These are phyloP conservation scores for Mallotus nudiflorus DNA, from an alignment of 345 rosid species.

Conservation along the genomic window DNA sequence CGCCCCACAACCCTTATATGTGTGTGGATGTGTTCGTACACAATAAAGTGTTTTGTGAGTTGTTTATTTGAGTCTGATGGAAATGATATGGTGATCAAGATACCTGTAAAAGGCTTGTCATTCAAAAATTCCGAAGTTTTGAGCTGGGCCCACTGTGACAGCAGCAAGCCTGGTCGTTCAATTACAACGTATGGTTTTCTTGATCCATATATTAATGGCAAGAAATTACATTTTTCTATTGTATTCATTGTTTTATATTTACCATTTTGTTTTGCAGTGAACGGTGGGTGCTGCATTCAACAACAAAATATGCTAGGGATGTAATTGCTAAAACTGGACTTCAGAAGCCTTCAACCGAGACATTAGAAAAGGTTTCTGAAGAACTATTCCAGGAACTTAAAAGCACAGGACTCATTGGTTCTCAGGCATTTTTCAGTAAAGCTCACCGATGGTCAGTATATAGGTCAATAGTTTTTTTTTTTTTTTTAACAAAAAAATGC, in stretches of 20 bases:
- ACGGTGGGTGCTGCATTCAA: conserved; percentile 84
- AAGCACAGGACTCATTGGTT: conserved; percentile 48
- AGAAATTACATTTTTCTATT: background rate
- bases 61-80: conserved; percentile 8
- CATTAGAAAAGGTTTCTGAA: conserved; percentile 52
- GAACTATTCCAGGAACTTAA: conserved; percentile 69
- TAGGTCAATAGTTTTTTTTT: background rate
- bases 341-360: conserved; percentile 57
- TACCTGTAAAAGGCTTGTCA: conserved; percentile 66
- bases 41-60: background rate
- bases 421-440: conserved; percentile 71
- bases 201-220: background rate
- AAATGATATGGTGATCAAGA: conserved; percentile 40
- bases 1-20: background rate
- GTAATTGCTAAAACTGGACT: conserved; percentile 63
- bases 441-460: conserved; percentile 79
- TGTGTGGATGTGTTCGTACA: background rate
- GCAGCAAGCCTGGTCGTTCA: conserved; percentile 77
- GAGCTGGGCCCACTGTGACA: conserved; percentile 77
- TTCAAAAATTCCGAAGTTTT: conserved; percentile 61
- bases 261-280: conserved; percentile 42
- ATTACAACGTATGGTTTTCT: conserved; percentile 44
- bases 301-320: conserved; percentile 53
- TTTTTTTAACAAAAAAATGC: background rate
- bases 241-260: background rate